phyloP scores from a whole-genome alignment of 768 basidiomycete species.

The Daedaleopsis nitida region DNA sequence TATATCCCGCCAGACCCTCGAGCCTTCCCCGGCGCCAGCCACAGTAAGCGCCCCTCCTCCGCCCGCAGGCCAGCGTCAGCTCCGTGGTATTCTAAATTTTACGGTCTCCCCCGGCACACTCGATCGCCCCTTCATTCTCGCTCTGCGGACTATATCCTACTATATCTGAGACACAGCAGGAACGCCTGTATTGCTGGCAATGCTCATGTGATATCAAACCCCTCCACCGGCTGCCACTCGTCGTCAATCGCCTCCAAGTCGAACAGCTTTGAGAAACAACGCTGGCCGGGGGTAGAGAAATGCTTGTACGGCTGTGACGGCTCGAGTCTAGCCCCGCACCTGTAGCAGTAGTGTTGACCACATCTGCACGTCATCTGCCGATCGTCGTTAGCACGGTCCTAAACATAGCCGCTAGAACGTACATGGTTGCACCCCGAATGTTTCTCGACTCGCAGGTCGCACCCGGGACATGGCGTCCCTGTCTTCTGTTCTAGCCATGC shows the following conservation, averaged over 20 bases:
- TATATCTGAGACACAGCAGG: slow-evolving; percentile 1
- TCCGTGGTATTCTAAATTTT: background rate
- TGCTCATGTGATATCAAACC: slow-evolving; percentile 34
- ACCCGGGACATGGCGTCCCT: slow-evolving; percentile 67
- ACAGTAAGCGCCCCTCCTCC: background rate
- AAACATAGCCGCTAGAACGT: slow-evolving; percentile 12
- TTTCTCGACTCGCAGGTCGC: slow-evolving; percentile 74
- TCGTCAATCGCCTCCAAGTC: slow-evolving; percentile 47
- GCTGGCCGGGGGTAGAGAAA: slow-evolving; percentile 54
- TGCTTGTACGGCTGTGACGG: slow-evolving; percentile 58
- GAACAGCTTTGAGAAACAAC: slow-evolving; percentile 70
- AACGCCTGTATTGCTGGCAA: slow-evolving; percentile 9
- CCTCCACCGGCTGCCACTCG: slow-evolving; percentile 52
- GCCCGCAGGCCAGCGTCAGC: background rate
- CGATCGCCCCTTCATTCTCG: background rate
- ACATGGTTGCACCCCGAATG: slow-evolving; percentile 88
- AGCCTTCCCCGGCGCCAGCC: background rate
- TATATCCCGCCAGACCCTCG: slow-evolving; percentile 5
- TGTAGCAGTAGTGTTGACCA: slow-evolving; percentile 78
- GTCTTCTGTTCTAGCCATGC: slow-evolving; percentile 73
- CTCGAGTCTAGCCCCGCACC: slow-evolving; percentile 61
- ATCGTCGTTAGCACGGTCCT: background rate
- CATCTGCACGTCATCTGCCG: slow-evolving; percentile 83
- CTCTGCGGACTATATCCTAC: background rate
- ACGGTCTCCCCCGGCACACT: background rate